These are phyloP conservation scores for Rhizopogon vesiculosus DNA, from an alignment of 768 basidiomycete species.

Conservation along the genomic window DNA sequence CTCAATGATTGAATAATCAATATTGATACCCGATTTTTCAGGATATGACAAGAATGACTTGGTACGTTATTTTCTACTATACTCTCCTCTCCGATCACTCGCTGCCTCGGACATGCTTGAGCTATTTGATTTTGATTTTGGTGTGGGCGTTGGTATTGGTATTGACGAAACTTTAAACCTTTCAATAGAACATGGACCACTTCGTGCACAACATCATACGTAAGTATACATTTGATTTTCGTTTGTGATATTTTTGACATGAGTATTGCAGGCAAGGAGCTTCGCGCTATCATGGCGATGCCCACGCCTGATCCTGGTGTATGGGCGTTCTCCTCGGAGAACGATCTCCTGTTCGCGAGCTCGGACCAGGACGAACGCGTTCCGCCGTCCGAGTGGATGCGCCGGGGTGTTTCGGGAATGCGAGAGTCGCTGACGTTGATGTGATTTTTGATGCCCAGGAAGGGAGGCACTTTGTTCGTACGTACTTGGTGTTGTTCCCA, in stretches of 20 bases:
- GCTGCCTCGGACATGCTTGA: constrained; percentile 7
- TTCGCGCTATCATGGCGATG: constrained; percentile 57
- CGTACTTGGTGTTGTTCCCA: too few species aligned
- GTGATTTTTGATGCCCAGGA: background rate
- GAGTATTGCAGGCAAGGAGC: constrained; percentile 44
- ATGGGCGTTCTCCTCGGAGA: constrained; percentile 60
- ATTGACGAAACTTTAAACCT: constrained; percentile 1
- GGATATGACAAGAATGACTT: constrained; percentile 74
- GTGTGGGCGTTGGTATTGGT: background rate
- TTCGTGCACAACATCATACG: constrained; percentile 69
- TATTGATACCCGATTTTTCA: constrained; percentile 2
- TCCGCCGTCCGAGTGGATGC: constrained; percentile 54
- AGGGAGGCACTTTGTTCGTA: too few species aligned
- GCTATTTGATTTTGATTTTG: background rate
- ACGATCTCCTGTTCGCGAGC: constrained; percentile 48
- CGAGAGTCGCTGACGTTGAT: constrained; percentile 19
- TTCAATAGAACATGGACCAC: constrained; percentile 56
- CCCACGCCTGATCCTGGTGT: constrained; percentile 51
- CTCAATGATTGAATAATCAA: background rate
- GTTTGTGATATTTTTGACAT: too few species aligned
- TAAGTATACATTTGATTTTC: constrained; percentile 22
- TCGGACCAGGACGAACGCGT: constrained; percentile 25
- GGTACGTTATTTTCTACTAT: constrained; percentile 27
- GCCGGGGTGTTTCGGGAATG: constrained; percentile 42
- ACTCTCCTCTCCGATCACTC: background rate